Evolutionary conservation across 179 eudicot genomes (phyloP), one percentile per base, ranked within the genome.

Genomic region (Kewa caespitosa): DNA sequence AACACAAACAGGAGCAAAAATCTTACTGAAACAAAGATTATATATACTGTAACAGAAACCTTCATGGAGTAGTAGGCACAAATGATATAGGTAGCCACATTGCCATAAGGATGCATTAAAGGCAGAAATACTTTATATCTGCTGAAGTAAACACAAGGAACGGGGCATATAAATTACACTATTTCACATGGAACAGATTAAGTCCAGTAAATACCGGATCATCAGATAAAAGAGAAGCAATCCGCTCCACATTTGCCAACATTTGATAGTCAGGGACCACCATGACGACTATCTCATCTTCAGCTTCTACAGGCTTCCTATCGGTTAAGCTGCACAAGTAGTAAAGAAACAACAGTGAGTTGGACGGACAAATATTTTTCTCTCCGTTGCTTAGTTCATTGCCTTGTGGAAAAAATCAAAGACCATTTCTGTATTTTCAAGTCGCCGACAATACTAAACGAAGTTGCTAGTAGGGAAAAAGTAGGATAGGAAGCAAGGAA

Each of bases 211-310:
- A 74, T 87, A 96, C 99, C 81, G 98, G 91, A 70, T 96, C 99
- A 83, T 93, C 97, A 68, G 96, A 89, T 71, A 96, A 96, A 73
- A 76, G 78, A 70, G 96, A 82, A 70, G 99, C 90, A 73, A 93
- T 89, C 72, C 85, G 82, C 78, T 93, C 88, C 20, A 96, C 99
- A 71, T 89, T 87, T 87, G 84, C 88, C 83, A 96, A 70, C 99
- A 96, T 96, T 81, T 93, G 99, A 85, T 89, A 93, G 82, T 96
- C 98, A 67, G 99, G 99, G 79, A 96, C 97, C 60, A 96, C 90
- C 99, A 96, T 93, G 36, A 96, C 98, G 60, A 96, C 81, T 72
- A 93, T 89, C 83, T 96, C 99, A 78, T 93, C 99, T 68, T 91
- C 97, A 69, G 31, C 80, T 31, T 76, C 80, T 28, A 96, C 99